A percentile compares a stretch with the other conserved stretches of the same genome.
Evolutionary conservation across 345 rosid species (phyloP).

Genomic region (Anastatica hierochuntica): DNA sequence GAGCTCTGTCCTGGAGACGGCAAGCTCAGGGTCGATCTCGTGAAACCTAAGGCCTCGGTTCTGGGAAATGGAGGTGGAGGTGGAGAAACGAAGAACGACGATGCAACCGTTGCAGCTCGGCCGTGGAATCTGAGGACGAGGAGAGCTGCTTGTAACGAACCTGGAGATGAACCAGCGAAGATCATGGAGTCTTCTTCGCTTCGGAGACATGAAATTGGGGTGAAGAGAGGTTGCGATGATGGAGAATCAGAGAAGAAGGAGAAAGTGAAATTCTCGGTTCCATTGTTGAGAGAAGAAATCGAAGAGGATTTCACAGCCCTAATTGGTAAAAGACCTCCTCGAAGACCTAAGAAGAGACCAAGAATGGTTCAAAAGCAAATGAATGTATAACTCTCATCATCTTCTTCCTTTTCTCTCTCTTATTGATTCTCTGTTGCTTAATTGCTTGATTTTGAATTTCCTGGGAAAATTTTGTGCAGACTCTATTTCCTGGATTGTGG

Average conservation of each 20-base stretch:
- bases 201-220: slow-evolving; percentile 15
- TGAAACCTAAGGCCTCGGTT: slow-evolving; percentile 26
- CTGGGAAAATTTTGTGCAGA: slow-evolving; percentile 29
- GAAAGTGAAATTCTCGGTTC: slow-evolving; percentile 38
- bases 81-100: slow-evolving; percentile 14
- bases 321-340: slow-evolving; percentile 40
- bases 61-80: slow-evolving; percentile 24
- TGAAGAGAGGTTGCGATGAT: slow-evolving; percentile 18
- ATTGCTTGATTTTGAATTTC: neutral
- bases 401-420: neutral
- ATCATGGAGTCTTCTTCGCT: slow-evolving; percentile 23
- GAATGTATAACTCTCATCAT: slow-evolving; percentile 32
- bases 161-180: slow-evolving; percentile 21
- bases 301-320: slow-evolving; percentile 49
- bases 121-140: slow-evolving; percentile 78
- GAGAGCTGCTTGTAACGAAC: slow-evolving; percentile 49
- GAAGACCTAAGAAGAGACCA: slow-evolving; percentile 64
- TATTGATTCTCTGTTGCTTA: neutral
- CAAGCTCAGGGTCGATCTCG: slow-evolving; percentile 18
- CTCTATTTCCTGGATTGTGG: slow-evolving; percentile 54
- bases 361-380: slow-evolving; percentile 48
- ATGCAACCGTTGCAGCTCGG: slow-evolving; percentile 11
- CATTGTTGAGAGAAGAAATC: slow-evolving; percentile 51
- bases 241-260: slow-evolving; percentile 21
- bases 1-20: neutral